A percentile compares a stretch with the other conserved stretches of the same genome.
phyloP scores from a whole-genome alignment of 441 rosid genomes.

The Geranium incanum region DNA sequence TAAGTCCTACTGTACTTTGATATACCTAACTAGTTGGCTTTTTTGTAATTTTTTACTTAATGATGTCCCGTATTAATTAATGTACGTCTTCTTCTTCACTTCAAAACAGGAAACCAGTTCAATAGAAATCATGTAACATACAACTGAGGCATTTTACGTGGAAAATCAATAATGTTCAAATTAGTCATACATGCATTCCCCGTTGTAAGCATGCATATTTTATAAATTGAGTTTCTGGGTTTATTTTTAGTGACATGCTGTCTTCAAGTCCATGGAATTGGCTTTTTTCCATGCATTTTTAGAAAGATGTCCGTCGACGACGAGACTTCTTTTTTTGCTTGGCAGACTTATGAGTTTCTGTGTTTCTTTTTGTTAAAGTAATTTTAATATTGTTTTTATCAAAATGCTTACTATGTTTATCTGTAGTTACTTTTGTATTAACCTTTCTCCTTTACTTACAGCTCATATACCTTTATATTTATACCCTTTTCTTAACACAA shows the following conservation, averaged over 20 bases:
- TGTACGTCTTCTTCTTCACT: background rate
- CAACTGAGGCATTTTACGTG: background rate
- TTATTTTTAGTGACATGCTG: background rate
- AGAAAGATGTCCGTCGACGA: background rate
- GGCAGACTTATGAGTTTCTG: background rate
- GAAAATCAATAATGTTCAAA: background rate
- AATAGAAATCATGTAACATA: background rate
- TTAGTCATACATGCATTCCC: too few species aligned
- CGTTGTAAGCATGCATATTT: background rate
- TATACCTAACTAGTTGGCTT: background rate
- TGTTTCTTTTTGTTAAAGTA: background rate
- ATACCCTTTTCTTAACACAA: constrained; percentile 92
- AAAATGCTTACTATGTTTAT: background rate
- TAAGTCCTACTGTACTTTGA: background rate
- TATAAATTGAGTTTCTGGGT: background rate
- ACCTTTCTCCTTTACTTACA: constrained; percentile 28
- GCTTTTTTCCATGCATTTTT: background rate
- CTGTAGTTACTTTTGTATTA: background rate
- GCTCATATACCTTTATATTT: constrained; percentile 96
- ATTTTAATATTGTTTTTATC: background rate
- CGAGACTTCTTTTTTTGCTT: background rate
- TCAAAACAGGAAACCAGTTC: background rate
- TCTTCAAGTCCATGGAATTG: background rate
- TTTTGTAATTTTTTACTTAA: background rate
- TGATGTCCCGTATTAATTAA: background rate